Evolutionary conservation across 1,284 basidiomycete species (phyloP), one percentile per base, ranked within the genome.

Genomic region (Gomphus sp.): DNA sequence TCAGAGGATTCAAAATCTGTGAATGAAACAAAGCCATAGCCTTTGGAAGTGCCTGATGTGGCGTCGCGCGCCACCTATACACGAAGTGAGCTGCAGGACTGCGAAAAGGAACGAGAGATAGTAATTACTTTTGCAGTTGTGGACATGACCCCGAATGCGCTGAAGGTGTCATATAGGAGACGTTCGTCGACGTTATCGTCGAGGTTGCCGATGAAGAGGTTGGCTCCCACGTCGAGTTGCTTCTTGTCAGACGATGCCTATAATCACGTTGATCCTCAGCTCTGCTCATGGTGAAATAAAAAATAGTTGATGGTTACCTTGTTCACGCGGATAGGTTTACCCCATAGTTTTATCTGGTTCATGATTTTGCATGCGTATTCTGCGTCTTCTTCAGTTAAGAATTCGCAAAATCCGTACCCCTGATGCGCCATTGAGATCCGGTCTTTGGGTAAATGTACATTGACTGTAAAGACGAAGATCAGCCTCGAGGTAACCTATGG

Each of bases 311-410:
- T 16, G 73, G 84, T 69, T 64, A 91, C 92, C 86, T 97, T 98
- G 80, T 98, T 98, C 65, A 99, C 95, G 65, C 96, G 81, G 62
- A 99, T 97, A 37, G 96, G 96, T 70, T 98, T 98, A 47, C 97
- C 96, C 81, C 91, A 99, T 55, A 99, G 76, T 74, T 99, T 99
- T 72, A 99, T 98, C 77, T 98, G 96, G 72, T 99, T 98, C 94
- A 99, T 96, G 68, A 98, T 98, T 78, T 97, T 97, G 80, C 93
- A 97, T 62, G 94, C 96, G 72, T 99, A 99, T 75, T 99, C 95
- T 65, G 96, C 94, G 74, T 98, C 97, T 70, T 94, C 91, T 74
- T 98, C 95, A 44, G 93, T 94, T 71, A 95, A 78, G 73, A 98
- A 98, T 77, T 99, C 96, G 80, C 96, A 98, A 75, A 99, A 99